Evolutionary conservation across 108 stramenopile species (phyloP), one percentile per base, ranked within the genome.

Genomic region (Epipyxis sp.): DNA sequence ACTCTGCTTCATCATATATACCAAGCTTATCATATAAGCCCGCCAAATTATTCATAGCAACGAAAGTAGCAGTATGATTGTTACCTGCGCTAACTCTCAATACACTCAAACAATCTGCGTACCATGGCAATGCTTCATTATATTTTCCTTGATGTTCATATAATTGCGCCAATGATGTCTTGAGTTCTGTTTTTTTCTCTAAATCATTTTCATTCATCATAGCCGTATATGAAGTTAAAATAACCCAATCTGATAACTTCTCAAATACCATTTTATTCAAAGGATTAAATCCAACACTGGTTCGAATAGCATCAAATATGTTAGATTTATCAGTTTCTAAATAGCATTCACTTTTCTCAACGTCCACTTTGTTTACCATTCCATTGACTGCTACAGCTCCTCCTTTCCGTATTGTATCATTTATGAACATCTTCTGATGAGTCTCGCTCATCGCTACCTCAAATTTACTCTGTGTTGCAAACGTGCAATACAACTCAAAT

Each of bases 131-230:
- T 6, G 71, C 71, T 37, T 57, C 13, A 3, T 57, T 37, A 35
- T 74, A 39, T 29, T 74, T 57, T 32, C 71, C 71, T 42, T 74
- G 71, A 34, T 10, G 41, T 39, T 57, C 50, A 42, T 57, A 74
- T 29, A 74, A 25, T 42, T 6, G n/a, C 3, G 71, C 71, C 25
- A 74, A 32, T 13, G 13, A 13, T 50, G 46, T 50, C 46, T n/a
- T n/a, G n/a, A n/a, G n/a, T n/a, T n/a, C n/a, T n/a, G n/a, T n/a
- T n/a, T n/a, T n/a, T n/a, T n/a, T n/a, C n/a, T n/a, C n/a, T n/a
- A n/a, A n/a, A n/a, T n/a, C n/a, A n/a, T n/a, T n/a, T n/a, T n/a
- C n/a, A n/a, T n/a, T n/a, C n/a, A n/a, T n/a, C n/a, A n/a, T n/a
- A n/a, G n/a, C n/a, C n/a, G n/a, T n/a, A n/a, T n/a, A n/a, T n/a